These are phyloP conservation scores for Gypsophila paniculata DNA, from an alignment of 179 eudicot genomes.

Conservation along the genomic window DNA sequence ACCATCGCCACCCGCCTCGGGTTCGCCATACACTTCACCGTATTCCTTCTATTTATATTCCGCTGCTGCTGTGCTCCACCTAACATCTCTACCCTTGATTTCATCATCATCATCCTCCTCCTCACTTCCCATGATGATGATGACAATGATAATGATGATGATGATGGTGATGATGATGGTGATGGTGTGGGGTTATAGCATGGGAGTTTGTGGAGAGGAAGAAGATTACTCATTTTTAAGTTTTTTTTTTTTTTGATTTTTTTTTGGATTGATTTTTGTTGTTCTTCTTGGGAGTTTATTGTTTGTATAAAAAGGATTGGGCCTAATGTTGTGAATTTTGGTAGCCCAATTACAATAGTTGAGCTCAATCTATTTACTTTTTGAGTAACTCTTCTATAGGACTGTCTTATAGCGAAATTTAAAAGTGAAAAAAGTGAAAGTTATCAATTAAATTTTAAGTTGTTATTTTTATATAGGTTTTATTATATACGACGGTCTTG, in stretches of 20 bases:
- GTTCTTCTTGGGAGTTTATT: background rate
- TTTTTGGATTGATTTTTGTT: background rate
- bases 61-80: conserved; percentile 13
- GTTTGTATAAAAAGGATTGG: too few relatives aligned
- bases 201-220: conserved; percentile 27
- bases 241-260: background rate
- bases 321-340: too few relatives aligned
- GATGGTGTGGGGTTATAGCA: conserved; percentile 4
- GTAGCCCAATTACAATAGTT: too few relatives aligned
- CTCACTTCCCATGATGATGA: too few relatives aligned
- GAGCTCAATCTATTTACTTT: too few relatives aligned
- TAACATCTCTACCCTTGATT: conserved; percentile 23
- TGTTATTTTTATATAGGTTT: too few relatives aligned
- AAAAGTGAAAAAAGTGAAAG: too few relatives aligned
- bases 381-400: too few relatives aligned
- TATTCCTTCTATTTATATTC: background rate
- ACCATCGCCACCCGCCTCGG: conserved; percentile 91
- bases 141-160: conserved; percentile 18
- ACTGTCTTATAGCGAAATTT: too few relatives aligned
- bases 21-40: conserved; percentile 72
- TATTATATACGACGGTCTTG: too few relatives aligned
- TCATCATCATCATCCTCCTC: too few relatives aligned
- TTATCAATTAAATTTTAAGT: too few relatives aligned
- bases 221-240: conserved; percentile 24
- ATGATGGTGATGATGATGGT: conserved; percentile 6